Base-by-base conservation (phyloP, 768 basidiomycete species). In the Boletellus sp. region DNA sequence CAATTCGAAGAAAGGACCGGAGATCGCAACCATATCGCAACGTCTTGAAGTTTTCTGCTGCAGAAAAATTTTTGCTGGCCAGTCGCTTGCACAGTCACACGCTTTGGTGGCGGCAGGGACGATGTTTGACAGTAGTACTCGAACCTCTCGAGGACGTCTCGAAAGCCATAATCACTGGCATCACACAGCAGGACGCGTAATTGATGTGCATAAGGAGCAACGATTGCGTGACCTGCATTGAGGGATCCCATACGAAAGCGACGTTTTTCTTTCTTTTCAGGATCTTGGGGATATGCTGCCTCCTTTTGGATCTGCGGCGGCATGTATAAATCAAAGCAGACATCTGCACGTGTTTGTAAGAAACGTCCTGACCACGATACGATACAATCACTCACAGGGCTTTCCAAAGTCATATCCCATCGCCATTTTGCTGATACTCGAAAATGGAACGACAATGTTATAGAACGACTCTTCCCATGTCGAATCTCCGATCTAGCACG, bases 141-240 rank as follows among this genome's bases (percentile, higher is more conserved):
- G 58, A 92, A 90, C 24, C 69, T 69, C 13, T 70, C 55, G 4
- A 85, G 62, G 43, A 74, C 68, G 19, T 69, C 66, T 38, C 43
- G 49, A 23, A n/a, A 52, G 22, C 45, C 54, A 20, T 39, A 12
- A 45, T 83, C 79, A 3, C 60, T 56, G n/a, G 74, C 64, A 17
- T 82, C 71, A 55, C 73, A 77, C 1, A 90, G 72, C 10, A 83
- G 59, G 31, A 91, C 57, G 23, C 85, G 83, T 4, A 92, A 64
- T 36, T 90, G 84, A 42, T 83, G 79, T 1, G 86, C 84, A 56
- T 84, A 92, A 13, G 84, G 81, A 0, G 87, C 80, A 32, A 90
- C 74, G 3, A 64, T 58, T 26, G 60, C 70, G 49, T 91, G 90
- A 0, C 76, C 74, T n/a, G 75, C 63, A 56, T 85, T 74, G 24